Percentiles rank a stretch among this genome's conserved stretches.
phyloP scores from a whole-genome alignment of 2,329 filamentous ascomycete species.

The Dactylellina leptospora region DNA sequence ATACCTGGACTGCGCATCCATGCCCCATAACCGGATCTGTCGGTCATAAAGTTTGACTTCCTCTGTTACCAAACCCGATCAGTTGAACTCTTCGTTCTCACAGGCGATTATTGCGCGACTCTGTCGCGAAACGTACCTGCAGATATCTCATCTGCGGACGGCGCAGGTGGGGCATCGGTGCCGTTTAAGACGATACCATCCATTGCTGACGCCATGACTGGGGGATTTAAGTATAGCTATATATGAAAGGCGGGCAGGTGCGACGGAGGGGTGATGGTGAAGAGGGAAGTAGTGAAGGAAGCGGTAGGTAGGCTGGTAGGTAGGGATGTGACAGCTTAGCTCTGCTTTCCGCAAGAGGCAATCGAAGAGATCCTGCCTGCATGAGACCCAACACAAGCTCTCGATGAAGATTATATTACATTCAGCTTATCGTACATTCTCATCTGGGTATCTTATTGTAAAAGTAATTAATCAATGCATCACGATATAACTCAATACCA shows the following conservation, averaged over 20 bases:
- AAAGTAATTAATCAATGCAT: too few relatives aligned
- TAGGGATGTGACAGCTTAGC: background rate
- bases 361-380: too few relatives aligned
- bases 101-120: slow-evolving; percentile 50
- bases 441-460: too few relatives aligned
- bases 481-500: too few relatives aligned
- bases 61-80: slow-evolving; percentile 66
- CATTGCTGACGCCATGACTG: slow-evolving; percentile 25
- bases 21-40: slow-evolving; percentile 96
- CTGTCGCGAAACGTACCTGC: slow-evolving; percentile 54
- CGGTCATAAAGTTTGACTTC: slow-evolving; percentile 97
- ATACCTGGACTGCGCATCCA: slow-evolving; percentile 84
- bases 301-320: background rate
- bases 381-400: too few relatives aligned
- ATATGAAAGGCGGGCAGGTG: background rate
- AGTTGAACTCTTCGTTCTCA: too few relatives aligned
- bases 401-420: too few relatives aligned
- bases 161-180: slow-evolving; percentile 65
- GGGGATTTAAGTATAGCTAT: background rate
- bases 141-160: slow-evolving; percentile 62
- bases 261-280: background rate
- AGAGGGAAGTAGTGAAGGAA: background rate
- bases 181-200: slow-evolving; percentile 56
- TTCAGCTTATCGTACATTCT: too few relatives aligned
- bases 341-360: too few relatives aligned